Percentiles rank a stretch among this genome's conserved stretches.
Conservation (phyloP, 805 yeast genomes). For the Teunomyces tritomae region DNA sequence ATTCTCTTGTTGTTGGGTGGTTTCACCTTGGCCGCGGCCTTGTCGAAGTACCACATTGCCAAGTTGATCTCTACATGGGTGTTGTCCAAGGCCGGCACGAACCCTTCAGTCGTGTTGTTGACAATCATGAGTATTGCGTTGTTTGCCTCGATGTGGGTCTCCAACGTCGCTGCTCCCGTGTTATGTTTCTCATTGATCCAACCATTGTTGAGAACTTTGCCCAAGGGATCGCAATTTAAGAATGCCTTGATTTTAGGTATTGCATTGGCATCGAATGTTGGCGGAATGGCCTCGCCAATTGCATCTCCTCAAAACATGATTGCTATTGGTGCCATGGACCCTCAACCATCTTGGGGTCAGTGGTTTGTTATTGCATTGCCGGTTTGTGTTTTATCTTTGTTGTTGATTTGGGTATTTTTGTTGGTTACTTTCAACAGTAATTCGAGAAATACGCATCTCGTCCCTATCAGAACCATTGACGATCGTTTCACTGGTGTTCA, state of each 20-base stretch:
- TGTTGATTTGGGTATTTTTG: conserved; percentile 47
- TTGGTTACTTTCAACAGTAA: conserved; percentile 56
- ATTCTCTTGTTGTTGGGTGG: conserved; percentile 52
- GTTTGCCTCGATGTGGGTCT: conserved; percentile 57
- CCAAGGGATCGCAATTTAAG: conserved; percentile 38
- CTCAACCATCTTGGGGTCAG: conserved; percentile 55
- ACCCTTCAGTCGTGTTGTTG: conserved; percentile 46
- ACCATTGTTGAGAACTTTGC: conserved; percentile 46
- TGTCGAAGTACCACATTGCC: conserved; percentile 53
- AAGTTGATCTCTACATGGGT: conserved; percentile 49
- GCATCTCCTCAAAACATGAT: conserved; percentile 56
- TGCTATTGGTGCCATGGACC: conserved; percentile 51
- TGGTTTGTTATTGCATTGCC: conserved; percentile 56
- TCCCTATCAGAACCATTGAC: conserved; percentile 54
- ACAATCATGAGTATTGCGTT: conserved; percentile 51
- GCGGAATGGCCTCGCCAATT: conserved; percentile 56
- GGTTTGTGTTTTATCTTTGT: conserved; percentile 38
- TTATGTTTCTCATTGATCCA: conserved; percentile 50
- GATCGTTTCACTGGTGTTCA: conserved; percentile 74
- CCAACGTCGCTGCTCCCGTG: conserved; percentile 57
- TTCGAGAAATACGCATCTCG: conserved; percentile 45
- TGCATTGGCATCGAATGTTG: conserved; percentile 51
- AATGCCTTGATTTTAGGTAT: conserved; percentile 45
- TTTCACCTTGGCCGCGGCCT: conserved; percentile 53
- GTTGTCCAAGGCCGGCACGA: conserved; percentile 49